Base-by-base conservation (phyloP, 768 basidiomycete species). In the Agrocybe chaxingu region DNA sequence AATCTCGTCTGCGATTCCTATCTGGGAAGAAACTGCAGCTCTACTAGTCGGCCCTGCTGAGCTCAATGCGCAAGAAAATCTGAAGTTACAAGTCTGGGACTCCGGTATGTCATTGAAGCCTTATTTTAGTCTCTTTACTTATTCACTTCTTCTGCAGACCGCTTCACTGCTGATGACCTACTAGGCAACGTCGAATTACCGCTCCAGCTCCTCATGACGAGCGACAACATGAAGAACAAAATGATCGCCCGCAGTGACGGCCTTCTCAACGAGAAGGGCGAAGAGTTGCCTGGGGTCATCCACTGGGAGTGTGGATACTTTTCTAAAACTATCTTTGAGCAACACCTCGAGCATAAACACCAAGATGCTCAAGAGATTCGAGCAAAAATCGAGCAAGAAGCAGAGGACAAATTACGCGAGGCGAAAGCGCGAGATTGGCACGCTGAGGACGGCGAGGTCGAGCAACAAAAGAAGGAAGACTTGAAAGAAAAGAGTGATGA, bases 71-170 rank as follows among this genome's bases (percentile, higher is more conserved):
- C 76, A 83, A 50, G 89, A 92, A 65, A 71, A 71, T 47, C 65
- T 88, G 13, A 74, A 74, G 16, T 64, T 84, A 16, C 85, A 87
- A 71, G 66, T 89, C 2, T 89, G 85, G 85, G 88, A 90, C 59
- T 84, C 81, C 7, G 86, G 87, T 72, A 38, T 29, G 67, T 24
- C 24, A 5, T 50, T 31, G 11, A 42, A 16, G 11, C 29, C 34
- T 6, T 39, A 37, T 13, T 37, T 11, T 16, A 9, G 19, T 18
- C 13, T 33, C 35, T 11, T 16, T 12, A 42, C 8, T 37, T 11
- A 37, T 16, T 16, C 16, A 16, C 39, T 8, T 45, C n/a, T 43
- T 13, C 3, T n/a, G n/a, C 12, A 73, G 76, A 77, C 57, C 65
- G 68, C 13, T 60, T 71, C 32, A 73, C 75, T 7, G 70, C 72